These are phyloP conservation scores for Acanthochlamys bracteata DNA, from an alignment of 106 monocot species.

Conservation along the genomic window DNA sequence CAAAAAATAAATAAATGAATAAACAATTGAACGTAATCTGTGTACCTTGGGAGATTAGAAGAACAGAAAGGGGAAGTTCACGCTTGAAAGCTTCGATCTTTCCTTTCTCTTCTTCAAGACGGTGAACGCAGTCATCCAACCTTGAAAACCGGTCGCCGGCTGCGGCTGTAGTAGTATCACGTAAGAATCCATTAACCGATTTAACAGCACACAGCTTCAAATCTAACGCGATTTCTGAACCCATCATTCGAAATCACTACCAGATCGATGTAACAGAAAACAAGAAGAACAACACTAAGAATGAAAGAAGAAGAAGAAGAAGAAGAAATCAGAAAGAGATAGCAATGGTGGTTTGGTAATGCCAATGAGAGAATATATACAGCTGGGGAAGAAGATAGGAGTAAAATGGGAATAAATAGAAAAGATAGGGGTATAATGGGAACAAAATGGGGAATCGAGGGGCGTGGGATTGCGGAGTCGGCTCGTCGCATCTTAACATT, in stretches of 20 bases:
- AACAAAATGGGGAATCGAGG: too few relatives aligned
- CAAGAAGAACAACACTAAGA: background rate
- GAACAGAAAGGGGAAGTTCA: conserved; percentile 65
- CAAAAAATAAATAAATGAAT: background rate
- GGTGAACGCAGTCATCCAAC: conserved; percentile 34
- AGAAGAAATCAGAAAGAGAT: too few relatives aligned
- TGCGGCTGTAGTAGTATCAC: conserved; percentile 11
- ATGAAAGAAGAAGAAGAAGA: too few relatives aligned
- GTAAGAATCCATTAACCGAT: conserved; percentile 11
- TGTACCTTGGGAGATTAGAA: conserved; percentile 16
- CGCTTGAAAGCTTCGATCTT: conserved; percentile 82
- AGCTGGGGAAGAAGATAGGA: too few relatives aligned
- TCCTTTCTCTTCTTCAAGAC: conserved; percentile 54
- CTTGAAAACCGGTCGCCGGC: conserved; percentile 7
- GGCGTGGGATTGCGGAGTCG: too few relatives aligned
- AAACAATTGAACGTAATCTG: background rate
- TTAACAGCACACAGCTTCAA: conserved; percentile 30
- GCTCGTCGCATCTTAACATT: too few relatives aligned
- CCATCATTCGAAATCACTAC: conserved; percentile 10
- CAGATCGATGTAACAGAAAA: too few relatives aligned
- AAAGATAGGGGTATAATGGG: too few relatives aligned
- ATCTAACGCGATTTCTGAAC: conserved; percentile 42
- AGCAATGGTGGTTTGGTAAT: too few relatives aligned
- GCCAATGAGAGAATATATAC: too few relatives aligned
- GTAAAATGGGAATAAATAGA: too few relatives aligned